These are phyloP conservation scores for Colletotrichum noveboracense DNA, from an alignment of 2,329 filamentous ascomycete genomes.

Conservation along the genomic window DNA sequence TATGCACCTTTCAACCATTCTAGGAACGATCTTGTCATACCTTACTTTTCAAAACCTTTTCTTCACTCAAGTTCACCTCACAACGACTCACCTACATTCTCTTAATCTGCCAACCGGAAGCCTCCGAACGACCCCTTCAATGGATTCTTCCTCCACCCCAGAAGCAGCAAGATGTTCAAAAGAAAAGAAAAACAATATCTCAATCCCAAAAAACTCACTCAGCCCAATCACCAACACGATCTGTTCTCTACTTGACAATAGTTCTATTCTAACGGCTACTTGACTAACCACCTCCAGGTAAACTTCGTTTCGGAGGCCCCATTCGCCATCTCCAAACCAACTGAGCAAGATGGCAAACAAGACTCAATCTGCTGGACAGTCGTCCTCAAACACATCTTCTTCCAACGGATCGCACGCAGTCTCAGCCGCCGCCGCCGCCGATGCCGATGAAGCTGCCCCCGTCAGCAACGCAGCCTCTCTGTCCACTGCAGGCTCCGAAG, in stretches of 20 bases:
- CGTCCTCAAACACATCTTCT: not conserved
- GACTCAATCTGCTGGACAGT: not conserved
- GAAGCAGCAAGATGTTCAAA: not conserved
- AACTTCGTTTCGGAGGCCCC: rapidly evolving
- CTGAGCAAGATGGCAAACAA: not conserved
- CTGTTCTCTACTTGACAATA: rapidly evolving
- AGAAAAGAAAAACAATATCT: too few relatives aligned
- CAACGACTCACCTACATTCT: rapidly evolving
- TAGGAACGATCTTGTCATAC: not conserved
- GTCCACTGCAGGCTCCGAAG: not conserved
- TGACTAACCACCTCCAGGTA: not conserved
- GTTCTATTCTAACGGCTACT: not conserved
- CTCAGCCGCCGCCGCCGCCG: not conserved
- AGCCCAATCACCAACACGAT: too few relatives aligned
- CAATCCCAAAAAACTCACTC: too few relatives aligned
- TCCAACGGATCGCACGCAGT: rapidly evolving
- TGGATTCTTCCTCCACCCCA: not conserved
- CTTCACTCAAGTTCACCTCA: not conserved
- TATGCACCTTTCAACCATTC: not conserved
- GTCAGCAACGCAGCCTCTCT: not conserved
- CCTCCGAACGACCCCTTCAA: not conserved
- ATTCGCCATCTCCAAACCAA: not conserved
- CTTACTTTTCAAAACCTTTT: rapidly evolving
- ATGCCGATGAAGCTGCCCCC: not conserved
- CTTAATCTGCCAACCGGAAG: not conserved